Base-by-base conservation (phyloP, 2,329 filamentous ascomycete species). In the Xylaria sp. region DNA sequence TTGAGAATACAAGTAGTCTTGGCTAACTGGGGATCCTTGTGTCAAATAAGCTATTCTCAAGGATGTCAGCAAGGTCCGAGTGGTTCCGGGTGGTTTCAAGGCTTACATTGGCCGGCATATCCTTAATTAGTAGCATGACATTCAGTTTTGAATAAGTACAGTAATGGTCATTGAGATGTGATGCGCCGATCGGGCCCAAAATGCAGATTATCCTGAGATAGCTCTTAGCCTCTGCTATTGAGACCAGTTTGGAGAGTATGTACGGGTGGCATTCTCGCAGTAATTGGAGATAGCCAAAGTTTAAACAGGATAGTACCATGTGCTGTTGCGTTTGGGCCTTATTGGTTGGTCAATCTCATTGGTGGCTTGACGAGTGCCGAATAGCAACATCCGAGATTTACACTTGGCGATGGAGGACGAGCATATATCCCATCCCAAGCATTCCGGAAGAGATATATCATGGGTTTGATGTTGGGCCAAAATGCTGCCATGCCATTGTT, bases 341-440 rank as follows among this genome's bases (percentile, higher is more conserved):
- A 64, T 57, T 51, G 53, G 57, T 21, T 2, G 8, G 37, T 28
- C 47, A 17, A 8, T 46, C 28, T 25, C 12, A 54, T 50, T 61
- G 35, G 17, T 40, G 17, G 19, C 17, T 40, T 49, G n/a, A 38
- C 5, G n/a, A 19, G 15, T 12, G 11, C n/a, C 17, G 4, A 15
- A 28, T 43, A 31, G 17, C 21, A 54, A 19, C 9, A 35, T 35
- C 28, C 17, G 28, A 28, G 37, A 19, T 53, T 33, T 19, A 45
- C 35, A 31, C 21, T 37, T 28, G 8, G 21, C 15, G 35, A 55
- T 28, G 40, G 37, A 55, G 53, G 54, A 28, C 19, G 23, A 45
- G 46, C 17, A 11, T 28, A 31, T 49, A 25, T 15, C 40, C 9
- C 37, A 17, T 19, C 9, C 2, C 28, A 38, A 28, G 35, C 12